Percentiles rank a stretch among this genome's conserved stretches.
Evolutionary conservation across 2,329 filamentous ascomycete genomes (phyloP).

Genomic region (Beauveria asiatica): DNA sequence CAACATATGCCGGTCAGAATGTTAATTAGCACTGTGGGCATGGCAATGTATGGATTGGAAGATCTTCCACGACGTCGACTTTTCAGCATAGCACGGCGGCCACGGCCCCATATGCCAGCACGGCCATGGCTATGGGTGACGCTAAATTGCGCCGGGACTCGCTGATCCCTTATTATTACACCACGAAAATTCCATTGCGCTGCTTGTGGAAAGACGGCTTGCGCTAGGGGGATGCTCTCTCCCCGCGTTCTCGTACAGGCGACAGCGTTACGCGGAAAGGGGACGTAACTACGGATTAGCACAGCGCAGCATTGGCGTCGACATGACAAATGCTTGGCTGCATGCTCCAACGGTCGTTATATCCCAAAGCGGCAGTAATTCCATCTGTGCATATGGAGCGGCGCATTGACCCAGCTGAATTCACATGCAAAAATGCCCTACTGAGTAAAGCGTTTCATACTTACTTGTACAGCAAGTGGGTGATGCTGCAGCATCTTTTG

Average conservation of each 20-base stretch:
- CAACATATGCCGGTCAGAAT: too few species aligned
- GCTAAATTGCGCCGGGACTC: background rate
- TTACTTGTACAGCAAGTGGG: background rate
- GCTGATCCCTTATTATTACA: background rate
- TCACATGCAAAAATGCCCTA: background rate
- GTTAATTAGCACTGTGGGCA: background rate
- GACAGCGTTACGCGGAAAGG: background rate
- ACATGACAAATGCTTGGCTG: background rate
- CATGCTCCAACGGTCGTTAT: background rate
- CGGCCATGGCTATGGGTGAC: background rate
- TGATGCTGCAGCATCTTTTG: background rate
- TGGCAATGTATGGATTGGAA: background rate
- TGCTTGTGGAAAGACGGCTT: background rate
- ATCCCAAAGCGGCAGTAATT: background rate
- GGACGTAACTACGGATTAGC: too few species aligned
- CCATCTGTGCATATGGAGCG: background rate
- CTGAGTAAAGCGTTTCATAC: background rate
- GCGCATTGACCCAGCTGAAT: background rate
- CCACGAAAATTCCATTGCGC: background rate
- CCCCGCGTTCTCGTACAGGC: conserved; percentile 1
- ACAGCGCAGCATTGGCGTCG: background rate
- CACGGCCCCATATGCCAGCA: background rate
- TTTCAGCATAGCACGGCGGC: background rate
- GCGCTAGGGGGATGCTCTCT: background rate
- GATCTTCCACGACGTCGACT: background rate